Base-by-base conservation (phyloP, 2,329 filamentous ascomycete genomes). In the Parastagonospora nodorum region DNA sequence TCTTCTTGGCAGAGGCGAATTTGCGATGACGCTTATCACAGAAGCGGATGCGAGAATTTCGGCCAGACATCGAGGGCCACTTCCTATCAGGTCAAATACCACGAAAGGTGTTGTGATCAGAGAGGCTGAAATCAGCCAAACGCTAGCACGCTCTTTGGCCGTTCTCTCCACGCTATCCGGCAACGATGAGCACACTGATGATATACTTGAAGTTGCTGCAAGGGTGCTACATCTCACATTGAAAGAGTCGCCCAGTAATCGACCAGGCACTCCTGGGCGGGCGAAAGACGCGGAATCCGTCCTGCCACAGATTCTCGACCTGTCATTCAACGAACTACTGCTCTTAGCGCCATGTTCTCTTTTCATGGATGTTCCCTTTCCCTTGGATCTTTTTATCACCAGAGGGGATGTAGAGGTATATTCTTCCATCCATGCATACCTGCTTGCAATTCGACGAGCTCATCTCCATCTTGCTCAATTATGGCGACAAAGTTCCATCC, bases 361-460 rank as follows among this genome's bases (percentile, higher is more conserved):
- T 35, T 84, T 82, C 1, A 80, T 96, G 57, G 84, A 87, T 33
- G 85, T 96, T 8, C 83, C 84, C 2, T 87, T 89, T 2, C 92
- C 94, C 0, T 75, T 97, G 5, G 92, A 97, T 68, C 82, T 99
- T 28, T 96, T 97, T 64, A 83, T 97, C 27, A 86, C 89, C 9
- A 78, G 83, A 4, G 80, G 86, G 0, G 92, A 97, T 64, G 76
- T 96, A 9, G 83, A 88, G 42, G 83, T 84, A 0, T 99, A 97
- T 73, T 89, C 91, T 0, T 82, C 82, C n/a, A 87, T 97, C 54
- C 92, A 95, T 70, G 84, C 90, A 1, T 97, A 97, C 63, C 82
- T 99, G 0, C 78, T 97, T 8, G 89, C 90, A 0, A 86, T 97
- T 56, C 88, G 91, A 45, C 85, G 92, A 50, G 90, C 92, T 2